phyloP scores from a whole-genome alignment of 768 basidiomycete species.

The Gymnopilus dilepis region DNA sequence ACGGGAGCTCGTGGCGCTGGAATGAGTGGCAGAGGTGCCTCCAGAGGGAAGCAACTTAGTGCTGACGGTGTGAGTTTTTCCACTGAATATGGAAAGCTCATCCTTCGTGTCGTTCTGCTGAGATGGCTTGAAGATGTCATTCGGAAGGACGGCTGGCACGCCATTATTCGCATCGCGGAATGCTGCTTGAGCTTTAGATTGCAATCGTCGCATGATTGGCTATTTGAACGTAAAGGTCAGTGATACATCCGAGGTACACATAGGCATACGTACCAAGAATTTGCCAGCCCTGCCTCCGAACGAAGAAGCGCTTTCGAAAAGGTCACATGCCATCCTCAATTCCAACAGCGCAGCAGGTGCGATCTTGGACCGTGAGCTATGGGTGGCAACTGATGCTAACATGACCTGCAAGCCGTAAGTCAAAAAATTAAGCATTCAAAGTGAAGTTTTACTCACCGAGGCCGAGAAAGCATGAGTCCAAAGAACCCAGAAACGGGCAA shows the following conservation, averaged over 20 bases:
- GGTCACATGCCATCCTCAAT: constrained; percentile 61
- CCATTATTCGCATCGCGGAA: constrained; percentile 55
- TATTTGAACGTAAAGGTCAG: constrained; percentile 31
- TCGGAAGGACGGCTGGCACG: constrained; percentile 47
- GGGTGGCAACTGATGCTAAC: constrained; percentile 78
- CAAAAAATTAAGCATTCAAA: constrained; percentile 12
- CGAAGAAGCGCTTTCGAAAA: constrained; percentile 66
- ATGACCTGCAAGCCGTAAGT: constrained; percentile 55
- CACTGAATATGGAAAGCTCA: constrained; percentile 77
- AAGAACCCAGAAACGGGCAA: constrained; percentile 71
- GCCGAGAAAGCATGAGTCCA: constrained; percentile 79
- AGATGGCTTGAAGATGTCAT: constrained; percentile 66
- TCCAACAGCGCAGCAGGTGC: constrained; percentile 74
- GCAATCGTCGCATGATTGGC: constrained; percentile 70
- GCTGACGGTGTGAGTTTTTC: constrained; percentile 69
- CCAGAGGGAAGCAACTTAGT: constrained; percentile 43
- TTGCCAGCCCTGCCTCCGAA: constrained; percentile 73
- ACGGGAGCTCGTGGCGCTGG: constrained; percentile 4
- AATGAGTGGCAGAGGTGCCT: constrained; percentile 6
- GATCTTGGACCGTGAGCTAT: constrained; percentile 67
- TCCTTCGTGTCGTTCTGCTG: constrained; percentile 55
- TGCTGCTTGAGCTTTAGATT: constrained; percentile 61
- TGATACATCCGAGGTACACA: background rate
- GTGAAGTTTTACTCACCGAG: constrained; percentile 45
- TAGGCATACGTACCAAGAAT: constrained; percentile 57